Conservation (phyloP, 768 basidiomycete species). For the Rickenella mellea region DNA sequence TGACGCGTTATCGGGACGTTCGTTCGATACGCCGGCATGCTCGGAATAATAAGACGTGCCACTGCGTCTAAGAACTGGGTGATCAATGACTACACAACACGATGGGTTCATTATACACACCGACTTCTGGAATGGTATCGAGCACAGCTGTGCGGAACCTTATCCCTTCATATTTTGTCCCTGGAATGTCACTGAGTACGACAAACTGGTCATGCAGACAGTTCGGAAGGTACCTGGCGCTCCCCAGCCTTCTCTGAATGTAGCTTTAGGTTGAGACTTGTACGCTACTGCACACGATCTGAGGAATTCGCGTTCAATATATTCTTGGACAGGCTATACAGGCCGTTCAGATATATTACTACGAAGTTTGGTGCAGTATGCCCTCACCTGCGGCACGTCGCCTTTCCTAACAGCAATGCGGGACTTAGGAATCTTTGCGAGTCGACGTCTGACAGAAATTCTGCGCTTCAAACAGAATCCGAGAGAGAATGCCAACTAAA, state of each 20-base stretch:
- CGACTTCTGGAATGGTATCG: slow-evolving; percentile 60
- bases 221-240: slow-evolving; percentile 39
- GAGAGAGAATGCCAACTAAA: slow-evolving; percentile 48
- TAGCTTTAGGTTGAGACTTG: slow-evolving; percentile 60
- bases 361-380: not conserved
- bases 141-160: slow-evolving; percentile 62
- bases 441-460: slow-evolving; percentile 50
- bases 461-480: slow-evolving; percentile 60
- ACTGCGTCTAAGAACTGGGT: slow-evolving; percentile 39
- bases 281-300: slow-evolving; percentile 63
- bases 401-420: slow-evolving; percentile 39
- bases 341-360: not conserved
- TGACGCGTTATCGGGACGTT: slow-evolving; percentile 73
- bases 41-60: slow-evolving; percentile 65
- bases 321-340: slow-evolving; percentile 50
- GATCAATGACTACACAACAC: not conserved
- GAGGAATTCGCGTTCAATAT: slow-evolving; percentile 67
- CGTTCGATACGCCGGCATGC: slow-evolving; percentile 59
- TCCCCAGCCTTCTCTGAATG: slow-evolving; percentile 68
- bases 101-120: slow-evolving; percentile 35
- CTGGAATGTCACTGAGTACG: slow-evolving; percentile 20
- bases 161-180: slow-evolving; percentile 48
- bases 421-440: slow-evolving; percentile 60
- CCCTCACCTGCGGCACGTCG: slow-evolving; percentile 52
- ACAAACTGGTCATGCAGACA: not conserved